Evolutionary conservation across 768 basidiomycete species (phyloP), one percentile per base, ranked within the genome.

Genomic region (Tremella fuciformis): DNA sequence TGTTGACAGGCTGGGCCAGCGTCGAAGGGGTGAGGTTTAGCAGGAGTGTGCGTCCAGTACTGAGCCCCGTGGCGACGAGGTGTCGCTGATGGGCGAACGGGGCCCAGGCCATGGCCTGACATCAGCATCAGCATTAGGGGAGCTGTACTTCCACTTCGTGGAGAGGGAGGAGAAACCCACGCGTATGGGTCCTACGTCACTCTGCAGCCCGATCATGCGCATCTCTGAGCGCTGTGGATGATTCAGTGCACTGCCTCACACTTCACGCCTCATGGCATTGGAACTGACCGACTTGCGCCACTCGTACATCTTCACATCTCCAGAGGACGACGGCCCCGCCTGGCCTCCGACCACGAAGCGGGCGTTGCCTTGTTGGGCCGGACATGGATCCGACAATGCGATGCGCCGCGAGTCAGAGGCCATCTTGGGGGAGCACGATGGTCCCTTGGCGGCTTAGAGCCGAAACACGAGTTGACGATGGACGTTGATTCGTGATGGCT

Each of bases 241-340:
- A 34, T 4, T 34, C 4, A 6, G 29, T 11, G 29, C 29, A 34
- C 29, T 11, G 8, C 24, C 38, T 13, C 34, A 38, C 57, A 26
- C 48, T 13, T 44, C 16, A 24, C 29, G 19, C 50, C 37, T 19
- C 50, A 46, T 46, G 42, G 22, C 42, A 41, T 46, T 15, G n/a
- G 42, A 22, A 15, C 37, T 18, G 6, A 22, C 42, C n/a, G 42
- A 18, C 15, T 46, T 46, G n/a, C 49, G 49, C 21, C 49, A 22
- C 16, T 22, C n/a, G 49, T 67, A 75, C 62, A 75, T 58, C 63
- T 70, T 70, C 53, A 71, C 57, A 63, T 75, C 73, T 6, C 70
- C 70, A 18, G 65, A 64, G 9, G 58, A 57, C n/a, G 50, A 54
- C 22, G 65, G 62, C 13, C 57, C 60, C 8, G 54, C 64, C 46